Percentiles rank a stretch among this genome's conserved stretches.
These are phyloP conservation scores for Zymoseptoria pseudotritici DNA, from an alignment of 2,329 filamentous ascomycete genomes.

Conservation along the genomic window DNA sequence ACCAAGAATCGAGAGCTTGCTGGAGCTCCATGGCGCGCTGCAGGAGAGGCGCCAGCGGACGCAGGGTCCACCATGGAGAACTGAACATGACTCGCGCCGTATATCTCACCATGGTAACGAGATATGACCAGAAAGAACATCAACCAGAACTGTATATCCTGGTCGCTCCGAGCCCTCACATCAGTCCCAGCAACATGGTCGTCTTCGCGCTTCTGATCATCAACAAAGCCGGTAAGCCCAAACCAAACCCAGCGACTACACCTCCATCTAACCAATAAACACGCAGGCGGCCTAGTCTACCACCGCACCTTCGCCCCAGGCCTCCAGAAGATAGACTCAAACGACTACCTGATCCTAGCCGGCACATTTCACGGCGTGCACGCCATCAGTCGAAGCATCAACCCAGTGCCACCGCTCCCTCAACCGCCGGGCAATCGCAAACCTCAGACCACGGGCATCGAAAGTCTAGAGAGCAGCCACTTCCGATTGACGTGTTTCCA, in stretches of 20 bases:
- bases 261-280: slow-evolving; percentile 1
- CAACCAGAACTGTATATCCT: background rate
- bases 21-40: no score
- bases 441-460: slow-evolving; percentile 61
- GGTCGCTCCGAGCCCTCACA: background rate
- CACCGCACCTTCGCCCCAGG: slow-evolving; percentile 87
- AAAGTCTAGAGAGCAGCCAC: slow-evolving; percentile 87
- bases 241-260: background rate
- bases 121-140: background rate
- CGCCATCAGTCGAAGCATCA: slow-evolving; percentile 53
- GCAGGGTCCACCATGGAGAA: background rate
- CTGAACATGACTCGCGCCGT: background rate
- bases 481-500: slow-evolving; percentile 96
- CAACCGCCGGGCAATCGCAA: slow-evolving; percentile 40
- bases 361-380: slow-evolving; percentile 88
- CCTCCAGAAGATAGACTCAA: slow-evolving; percentile 81
- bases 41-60: background rate
- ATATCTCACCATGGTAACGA: background rate
- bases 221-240: slow-evolving; percentile 69
- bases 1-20: background rate
- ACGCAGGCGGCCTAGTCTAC: slow-evolving; percentile 68
- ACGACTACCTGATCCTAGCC: slow-evolving; percentile 93
- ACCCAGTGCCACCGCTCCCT: slow-evolving; percentile 31
- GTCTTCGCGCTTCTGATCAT: slow-evolving; percentile 95
- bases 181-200: slow-evolving; percentile 55